A percentile compares a stretch with the other conserved stretches of the same genome.
phyloP scores from a whole-genome alignment of 2,329 filamentous ascomycete species.

The Escovopsis weberi region DNA sequence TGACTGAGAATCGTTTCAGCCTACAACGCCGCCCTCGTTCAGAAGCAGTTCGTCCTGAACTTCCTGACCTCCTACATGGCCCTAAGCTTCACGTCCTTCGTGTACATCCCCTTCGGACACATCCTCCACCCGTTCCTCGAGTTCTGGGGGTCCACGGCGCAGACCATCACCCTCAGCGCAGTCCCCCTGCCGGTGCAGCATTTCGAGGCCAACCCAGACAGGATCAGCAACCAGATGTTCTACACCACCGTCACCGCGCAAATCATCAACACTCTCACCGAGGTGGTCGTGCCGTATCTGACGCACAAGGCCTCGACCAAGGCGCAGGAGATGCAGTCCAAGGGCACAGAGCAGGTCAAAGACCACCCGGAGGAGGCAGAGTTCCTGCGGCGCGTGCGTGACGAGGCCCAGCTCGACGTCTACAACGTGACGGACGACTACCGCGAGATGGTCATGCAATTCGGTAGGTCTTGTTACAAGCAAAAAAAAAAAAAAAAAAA shows the following conservation, averaged over 20 bases:
- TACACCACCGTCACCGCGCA: constrained; percentile 94
- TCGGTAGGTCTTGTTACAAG: constrained; percentile 28
- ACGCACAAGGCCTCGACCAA: constrained; percentile 69
- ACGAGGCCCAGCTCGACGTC: constrained; percentile 64
- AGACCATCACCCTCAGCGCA: constrained; percentile 60
- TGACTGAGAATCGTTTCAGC: constrained; percentile 24
- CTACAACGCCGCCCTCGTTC: constrained; percentile 70
- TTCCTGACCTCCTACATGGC: constrained; percentile 93
- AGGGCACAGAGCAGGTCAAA: constrained; percentile 34
- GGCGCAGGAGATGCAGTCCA: constrained; percentile 59
- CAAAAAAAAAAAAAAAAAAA: not conserved
- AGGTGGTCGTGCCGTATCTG: constrained; percentile 70
- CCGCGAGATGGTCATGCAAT: constrained; percentile 83
- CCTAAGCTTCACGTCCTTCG: constrained; percentile 82
- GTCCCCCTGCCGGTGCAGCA: constrained; percentile 49
- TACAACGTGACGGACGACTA: constrained; percentile 90
- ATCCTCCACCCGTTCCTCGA: constrained; percentile 76
- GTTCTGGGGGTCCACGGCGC: constrained; percentile 61
- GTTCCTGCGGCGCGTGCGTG: constrained; percentile 68
- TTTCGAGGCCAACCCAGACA: constrained; percentile 71
- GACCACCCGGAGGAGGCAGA: constrained; percentile 65
- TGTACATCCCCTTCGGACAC: constrained; percentile 85
- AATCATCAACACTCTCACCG: constrained; percentile 72
- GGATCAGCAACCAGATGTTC: constrained; percentile 82
- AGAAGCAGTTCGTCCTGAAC: constrained; percentile 91